phyloP scores from a whole-genome alignment of 768 basidiomycete species.

The Termitomyces sp. region DNA sequence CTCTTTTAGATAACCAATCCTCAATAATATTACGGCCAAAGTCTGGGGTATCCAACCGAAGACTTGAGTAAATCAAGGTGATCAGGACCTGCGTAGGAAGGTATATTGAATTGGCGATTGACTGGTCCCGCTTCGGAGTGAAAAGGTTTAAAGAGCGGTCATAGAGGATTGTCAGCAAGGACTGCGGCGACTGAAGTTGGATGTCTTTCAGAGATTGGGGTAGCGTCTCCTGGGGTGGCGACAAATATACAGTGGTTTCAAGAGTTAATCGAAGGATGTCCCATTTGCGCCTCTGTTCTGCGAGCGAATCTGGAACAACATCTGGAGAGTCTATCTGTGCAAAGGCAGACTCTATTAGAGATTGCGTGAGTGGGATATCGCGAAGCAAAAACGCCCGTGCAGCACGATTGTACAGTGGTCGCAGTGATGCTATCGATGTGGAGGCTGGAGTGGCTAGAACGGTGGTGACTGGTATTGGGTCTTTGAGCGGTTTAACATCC shows the following conservation, averaged over 20 bases:
- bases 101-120: conserved; percentile 41
- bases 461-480: conserved; percentile 11
- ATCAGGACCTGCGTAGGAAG: conserved; percentile 67
- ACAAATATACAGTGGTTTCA: conserved; percentile 66
- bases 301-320: conserved; percentile 32
- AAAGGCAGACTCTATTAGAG: conserved; percentile 67
- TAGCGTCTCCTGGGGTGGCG: conserved; percentile 44
- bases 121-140: conserved; percentile 42
- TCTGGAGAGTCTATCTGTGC: conserved; percentile 44
- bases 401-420: conserved; percentile 72
- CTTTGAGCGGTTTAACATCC: conserved; percentile 31
- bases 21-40: not conserved
- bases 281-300: conserved; percentile 71
- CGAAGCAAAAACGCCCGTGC: conserved; percentile 75
- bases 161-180: conserved; percentile 52
- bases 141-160: conserved; percentile 65
- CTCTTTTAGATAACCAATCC: conserved; percentile 68
- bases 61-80: conserved; percentile 64
- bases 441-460: conserved; percentile 17
- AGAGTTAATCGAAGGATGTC: conserved; percentile 82
- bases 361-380: conserved; percentile 60
- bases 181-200: conserved; percentile 53
- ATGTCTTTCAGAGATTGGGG: conserved; percentile 49
- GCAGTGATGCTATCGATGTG: conserved; percentile 46
- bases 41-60: conserved; percentile 55